Conservation (phyloP, 1,284 basidiomycete genomes). For the Fereydounia khargensis region DNA sequence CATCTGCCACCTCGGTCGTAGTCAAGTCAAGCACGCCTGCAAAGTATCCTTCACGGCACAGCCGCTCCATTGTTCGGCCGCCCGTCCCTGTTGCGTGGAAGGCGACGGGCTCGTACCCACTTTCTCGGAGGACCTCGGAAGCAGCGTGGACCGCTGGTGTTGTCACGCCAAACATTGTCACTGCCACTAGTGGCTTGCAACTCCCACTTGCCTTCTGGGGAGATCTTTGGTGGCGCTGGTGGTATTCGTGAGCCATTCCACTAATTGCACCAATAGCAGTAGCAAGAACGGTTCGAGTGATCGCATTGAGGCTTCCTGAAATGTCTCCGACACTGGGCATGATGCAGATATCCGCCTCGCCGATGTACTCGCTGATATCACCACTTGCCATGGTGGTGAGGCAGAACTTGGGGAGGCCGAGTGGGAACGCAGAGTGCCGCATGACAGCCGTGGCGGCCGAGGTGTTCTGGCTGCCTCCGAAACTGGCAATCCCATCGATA, state of each 20-base stretch:
- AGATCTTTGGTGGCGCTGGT: neutral
- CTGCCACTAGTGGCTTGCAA: conserved; percentile 17
- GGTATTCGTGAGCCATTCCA: conserved; percentile 15
- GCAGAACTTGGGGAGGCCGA: conserved; percentile 29
- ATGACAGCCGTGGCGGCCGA: conserved; percentile 25
- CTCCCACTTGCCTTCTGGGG: neutral
- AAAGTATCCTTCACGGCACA: conserved; percentile 22
- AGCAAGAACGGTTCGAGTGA: conserved; percentile 13
- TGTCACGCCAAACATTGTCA: conserved; percentile 33
- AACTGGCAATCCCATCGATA: conserved; percentile 17
- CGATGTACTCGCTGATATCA: conserved; percentile 20
- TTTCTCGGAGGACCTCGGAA: conserved; percentile 10
- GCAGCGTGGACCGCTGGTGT: conserved; percentile 17
- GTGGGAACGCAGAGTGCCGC: conserved; percentile 11
- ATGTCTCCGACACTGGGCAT: conserved; percentile 32
- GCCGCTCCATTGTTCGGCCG: conserved; percentile 23
- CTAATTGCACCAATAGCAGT: conserved; percentile 17
- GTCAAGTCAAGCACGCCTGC: conserved; percentile 22
- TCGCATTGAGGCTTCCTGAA: conserved; percentile 21
- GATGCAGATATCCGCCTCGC: conserved; percentile 26
- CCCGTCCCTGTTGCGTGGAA: conserved; percentile 32
- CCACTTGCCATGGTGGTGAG: conserved; percentile 29
- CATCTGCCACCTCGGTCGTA: conserved; percentile 26
- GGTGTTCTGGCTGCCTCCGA: conserved; percentile 29
- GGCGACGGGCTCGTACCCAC: conserved; percentile 21